phyloP scores from a whole-genome alignment of 495 filamentous ascomycete species.

The Penicillium macrosclerotiorum region DNA sequence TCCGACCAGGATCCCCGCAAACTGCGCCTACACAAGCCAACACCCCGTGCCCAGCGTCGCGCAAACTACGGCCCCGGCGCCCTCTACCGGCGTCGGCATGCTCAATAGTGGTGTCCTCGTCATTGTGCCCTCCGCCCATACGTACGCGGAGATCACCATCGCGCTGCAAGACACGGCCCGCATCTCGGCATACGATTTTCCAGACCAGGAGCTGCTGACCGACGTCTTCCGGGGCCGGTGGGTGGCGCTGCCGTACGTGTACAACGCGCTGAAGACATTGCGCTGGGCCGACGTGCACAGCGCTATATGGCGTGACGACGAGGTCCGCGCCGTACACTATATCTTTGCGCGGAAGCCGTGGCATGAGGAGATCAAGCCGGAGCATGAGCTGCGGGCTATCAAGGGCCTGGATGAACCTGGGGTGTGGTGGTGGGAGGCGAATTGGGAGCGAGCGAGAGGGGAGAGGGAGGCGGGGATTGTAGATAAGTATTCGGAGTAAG shows the following conservation, averaged over 20 bases:
- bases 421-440: slow-evolving; percentile 64
- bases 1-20: slow-evolving; percentile 55
- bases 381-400: slow-evolving; percentile 55
- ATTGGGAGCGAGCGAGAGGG: slow-evolving; percentile 45
- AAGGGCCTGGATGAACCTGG: slow-evolving; percentile 29
- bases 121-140: slow-evolving; percentile 56
- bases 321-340: slow-evolving; percentile 79
- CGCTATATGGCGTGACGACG: slow-evolving; percentile 70
- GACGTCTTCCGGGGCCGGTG: slow-evolving; percentile 66
- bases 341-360: slow-evolving; percentile 81
- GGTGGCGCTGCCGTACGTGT: slow-evolving; percentile 72
- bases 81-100: slow-evolving; percentile 57
- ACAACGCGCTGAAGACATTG: slow-evolving; percentile 81
- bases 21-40: slow-evolving; percentile 75
- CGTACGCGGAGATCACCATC: slow-evolving; percentile 58
- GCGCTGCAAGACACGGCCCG: slow-evolving; percentile 31
- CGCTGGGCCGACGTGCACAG: slow-evolving; percentile 65
- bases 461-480: slow-evolving; percentile 42
- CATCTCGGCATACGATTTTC: slow-evolving; percentile 59
- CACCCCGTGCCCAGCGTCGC: slow-evolving; percentile 57
- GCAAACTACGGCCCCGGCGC: slow-evolving; percentile 51
- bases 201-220: slow-evolving; percentile 71
- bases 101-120: slow-evolving; percentile 76
- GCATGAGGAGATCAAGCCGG: slow-evolving; percentile 77
- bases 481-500: slow-evolving; percentile 10